Conservation (phyloP, 2,329 filamentous ascomycete genomes). For the Paraconiothyrium sp. region DNA sequence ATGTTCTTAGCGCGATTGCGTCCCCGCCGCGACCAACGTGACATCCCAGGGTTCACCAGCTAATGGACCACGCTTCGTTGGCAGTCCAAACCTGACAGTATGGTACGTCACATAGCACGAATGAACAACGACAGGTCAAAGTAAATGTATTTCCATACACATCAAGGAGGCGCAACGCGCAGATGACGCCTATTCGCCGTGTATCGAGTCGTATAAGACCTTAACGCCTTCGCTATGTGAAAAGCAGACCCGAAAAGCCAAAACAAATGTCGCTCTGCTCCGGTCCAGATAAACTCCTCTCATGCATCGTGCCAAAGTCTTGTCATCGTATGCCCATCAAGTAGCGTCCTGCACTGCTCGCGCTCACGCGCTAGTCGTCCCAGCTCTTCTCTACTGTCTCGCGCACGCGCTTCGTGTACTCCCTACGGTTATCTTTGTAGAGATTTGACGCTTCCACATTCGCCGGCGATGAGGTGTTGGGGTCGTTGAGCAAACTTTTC, state of each 20-base stretch:
- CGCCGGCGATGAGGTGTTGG: constrained; percentile 96
- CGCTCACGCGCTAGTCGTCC: constrained; percentile 73
- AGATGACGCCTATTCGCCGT: constrained; percentile 19
- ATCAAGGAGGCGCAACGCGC: neutral
- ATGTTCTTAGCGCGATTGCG: constrained; percentile 11
- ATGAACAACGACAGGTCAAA: constrained; percentile 21
- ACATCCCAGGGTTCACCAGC: constrained; percentile 9
- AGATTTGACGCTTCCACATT: constrained; percentile 98
- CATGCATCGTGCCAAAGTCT: constrained; percentile 12
- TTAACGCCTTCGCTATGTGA: constrained; percentile 39
- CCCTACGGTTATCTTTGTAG: constrained; percentile 97
- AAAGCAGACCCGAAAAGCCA: constrained; percentile 23
- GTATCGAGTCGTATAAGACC: constrained; percentile 23
- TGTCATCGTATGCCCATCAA: constrained; percentile 1
- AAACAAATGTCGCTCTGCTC: constrained; percentile 24
- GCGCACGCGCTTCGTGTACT: constrained; percentile 93
- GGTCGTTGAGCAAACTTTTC: constrained; percentile 88
- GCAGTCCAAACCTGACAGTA: neutral
- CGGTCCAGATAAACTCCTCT: constrained; percentile 32
- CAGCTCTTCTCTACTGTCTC: constrained; percentile 99
- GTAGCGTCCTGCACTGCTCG: constrained; percentile 23
- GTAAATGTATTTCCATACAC: constrained; percentile 4
- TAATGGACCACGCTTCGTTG: constrained; percentile 6
- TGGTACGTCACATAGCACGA: constrained; percentile 8
- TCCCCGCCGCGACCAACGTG: constrained; percentile 7